Evolutionary conservation across 257 asterid genomes (phyloP).

Genomic region (Solanum medicagineum): DNA sequence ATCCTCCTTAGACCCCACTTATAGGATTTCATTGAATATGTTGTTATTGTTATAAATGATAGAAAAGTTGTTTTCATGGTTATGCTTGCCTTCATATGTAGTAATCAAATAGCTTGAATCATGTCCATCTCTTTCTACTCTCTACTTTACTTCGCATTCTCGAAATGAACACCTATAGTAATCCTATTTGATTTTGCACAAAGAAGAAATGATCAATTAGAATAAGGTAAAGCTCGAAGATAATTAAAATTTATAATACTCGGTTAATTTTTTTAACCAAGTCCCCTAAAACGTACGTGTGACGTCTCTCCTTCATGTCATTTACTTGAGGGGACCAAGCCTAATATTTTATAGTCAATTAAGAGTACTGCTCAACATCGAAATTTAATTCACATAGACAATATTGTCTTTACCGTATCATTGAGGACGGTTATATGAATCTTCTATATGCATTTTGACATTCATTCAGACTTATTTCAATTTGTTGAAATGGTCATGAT

Average conservation of each 20-base stretch:
- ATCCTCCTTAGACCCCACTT: too few species aligned
- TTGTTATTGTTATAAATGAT: not conserved
- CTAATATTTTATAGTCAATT: too few species aligned
- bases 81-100: slow-evolving; percentile 21
- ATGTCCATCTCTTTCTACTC: slow-evolving; percentile 21
- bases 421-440: too few species aligned
- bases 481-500: not conserved
- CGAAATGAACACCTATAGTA: slow-evolving; percentile 17
- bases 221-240: not conserved
- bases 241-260: not conserved
- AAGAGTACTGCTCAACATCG: too few species aligned
- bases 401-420: too few species aligned
- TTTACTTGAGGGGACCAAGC: too few species aligned
- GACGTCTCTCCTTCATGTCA: too few species aligned
- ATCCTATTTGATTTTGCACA: not conserved
- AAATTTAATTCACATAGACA: too few species aligned
- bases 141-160: slow-evolving; percentile 23
- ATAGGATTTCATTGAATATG: too few species aligned
- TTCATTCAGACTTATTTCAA: not conserved
- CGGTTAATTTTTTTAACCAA: too few species aligned
- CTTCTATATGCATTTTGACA: not conserved
- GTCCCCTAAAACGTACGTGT: too few species aligned
- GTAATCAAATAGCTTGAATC: slow-evolving; percentile 15
- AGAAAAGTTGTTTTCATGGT: slow-evolving; percentile 10
- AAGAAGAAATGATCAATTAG: not conserved